Conservation (phyloP, 1,284 basidiomycete species). For the Malassezia cuniculi region DNA sequence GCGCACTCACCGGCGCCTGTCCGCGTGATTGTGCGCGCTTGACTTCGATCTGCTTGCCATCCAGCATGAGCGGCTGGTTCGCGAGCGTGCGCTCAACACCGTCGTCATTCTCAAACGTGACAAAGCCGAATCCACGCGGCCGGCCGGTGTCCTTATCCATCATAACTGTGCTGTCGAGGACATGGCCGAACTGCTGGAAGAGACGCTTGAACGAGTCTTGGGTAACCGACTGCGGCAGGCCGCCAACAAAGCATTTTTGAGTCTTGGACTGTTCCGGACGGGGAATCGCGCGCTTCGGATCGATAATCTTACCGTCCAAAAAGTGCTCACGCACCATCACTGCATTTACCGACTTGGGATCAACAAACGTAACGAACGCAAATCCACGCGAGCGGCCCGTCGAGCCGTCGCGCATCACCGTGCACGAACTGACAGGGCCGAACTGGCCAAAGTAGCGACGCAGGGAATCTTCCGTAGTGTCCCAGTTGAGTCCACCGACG, state of each 20-base stretch:
- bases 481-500: constrained; percentile 90
- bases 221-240: constrained; percentile 77
- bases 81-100: constrained; percentile 57
- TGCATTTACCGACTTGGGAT: constrained; percentile 70
- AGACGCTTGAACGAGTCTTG: constrained; percentile 83
- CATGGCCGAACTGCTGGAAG: constrained; percentile 75
- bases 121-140: constrained; percentile 94
- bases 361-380: constrained; percentile 81
- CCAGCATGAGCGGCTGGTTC: constrained; percentile 40
- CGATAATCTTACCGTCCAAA: constrained; percentile 90
- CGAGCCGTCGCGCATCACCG: constrained; percentile 81
- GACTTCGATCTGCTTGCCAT: constrained; percentile 67
- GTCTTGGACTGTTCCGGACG: constrained; percentile 47
- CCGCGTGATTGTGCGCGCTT: constrained; percentile 49
- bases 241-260: constrained; percentile 73
- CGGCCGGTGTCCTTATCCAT: constrained; percentile 88
- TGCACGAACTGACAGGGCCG: constrained; percentile 78
- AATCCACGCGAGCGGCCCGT: constrained; percentile 81
- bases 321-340: constrained; percentile 75
- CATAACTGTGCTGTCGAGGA: constrained; percentile 97
- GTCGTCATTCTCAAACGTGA: constrained; percentile 76
- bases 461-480: constrained; percentile 85
- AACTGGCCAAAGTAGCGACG: constrained; percentile 75
- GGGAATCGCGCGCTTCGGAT: constrained; percentile 96
- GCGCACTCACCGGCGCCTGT: constrained; percentile 19